These are phyloP conservation scores for Pterocarpus macrocarpus DNA, from an alignment of 306 rosid genomes.

Conservation along the genomic window DNA sequence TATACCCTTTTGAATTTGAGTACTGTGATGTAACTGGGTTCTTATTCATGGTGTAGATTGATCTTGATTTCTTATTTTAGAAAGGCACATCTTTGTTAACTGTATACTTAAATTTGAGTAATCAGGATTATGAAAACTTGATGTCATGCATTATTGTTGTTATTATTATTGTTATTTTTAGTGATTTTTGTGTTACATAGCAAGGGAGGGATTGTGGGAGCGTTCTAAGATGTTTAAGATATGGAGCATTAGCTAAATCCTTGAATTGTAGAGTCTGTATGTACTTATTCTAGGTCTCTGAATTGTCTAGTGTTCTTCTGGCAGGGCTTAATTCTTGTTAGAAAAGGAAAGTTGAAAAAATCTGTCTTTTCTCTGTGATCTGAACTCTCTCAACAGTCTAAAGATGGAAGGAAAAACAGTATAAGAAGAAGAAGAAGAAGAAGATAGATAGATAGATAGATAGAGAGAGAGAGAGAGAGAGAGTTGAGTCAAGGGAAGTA, in stretches of 20 bases:
- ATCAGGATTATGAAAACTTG: too few relatives aligned
- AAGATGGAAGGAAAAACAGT: too few relatives aligned
- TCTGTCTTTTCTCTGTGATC: neutral
- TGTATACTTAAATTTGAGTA: neutral
- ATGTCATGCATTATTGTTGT: too few relatives aligned
- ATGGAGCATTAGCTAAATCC: constrained; percentile 17
- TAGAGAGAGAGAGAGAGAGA: too few relatives aligned
- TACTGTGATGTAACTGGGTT: neutral
- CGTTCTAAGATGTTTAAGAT: constrained; percentile 6
- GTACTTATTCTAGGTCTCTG: neutral
- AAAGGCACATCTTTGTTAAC: neutral
- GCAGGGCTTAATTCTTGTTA: constrained; percentile 23
- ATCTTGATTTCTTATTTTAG: neutral
- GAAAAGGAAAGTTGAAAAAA: constrained; percentile 10
- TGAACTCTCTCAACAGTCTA: neutral
- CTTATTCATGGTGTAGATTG: neutral
- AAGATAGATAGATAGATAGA: too few relatives aligned
- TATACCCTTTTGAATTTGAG: constrained; percentile 28
- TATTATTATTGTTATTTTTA: neutral
- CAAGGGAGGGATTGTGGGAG: constrained; percentile 2
- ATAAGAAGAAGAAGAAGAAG: too few relatives aligned
- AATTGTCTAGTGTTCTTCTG: constrained; percentile 31
- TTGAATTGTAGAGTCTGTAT: constrained; percentile 10
- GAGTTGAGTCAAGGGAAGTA: too few relatives aligned
- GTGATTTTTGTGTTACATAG: neutral